Percentiles rank a stretch among this genome's conserved stretches.
Conservation (phyloP, 2,329 filamentous ascomycete species). For the Emergomyces africanus region DNA sequence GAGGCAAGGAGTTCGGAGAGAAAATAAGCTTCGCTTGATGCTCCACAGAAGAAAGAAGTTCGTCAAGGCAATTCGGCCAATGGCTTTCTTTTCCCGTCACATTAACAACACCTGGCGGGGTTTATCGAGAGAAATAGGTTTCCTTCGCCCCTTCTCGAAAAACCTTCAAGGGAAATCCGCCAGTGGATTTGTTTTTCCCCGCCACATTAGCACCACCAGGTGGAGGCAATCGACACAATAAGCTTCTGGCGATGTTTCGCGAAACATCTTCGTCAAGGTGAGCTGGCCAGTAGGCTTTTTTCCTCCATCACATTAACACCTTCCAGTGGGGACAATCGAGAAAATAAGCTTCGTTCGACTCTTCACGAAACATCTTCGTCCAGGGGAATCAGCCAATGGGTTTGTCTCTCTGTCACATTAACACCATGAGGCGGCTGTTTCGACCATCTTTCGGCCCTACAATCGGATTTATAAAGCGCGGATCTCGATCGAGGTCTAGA, state of each 20-base stretch:
- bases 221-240: neutral
- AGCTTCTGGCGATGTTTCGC: neutral
- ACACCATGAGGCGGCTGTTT: neutral
- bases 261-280: neutral
- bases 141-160: neutral
- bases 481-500: neutral
- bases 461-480: neutral
- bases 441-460: neutral
- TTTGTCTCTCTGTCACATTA: neutral
- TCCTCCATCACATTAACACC: neutral
- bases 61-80: neutral
- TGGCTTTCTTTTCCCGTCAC: neutral
- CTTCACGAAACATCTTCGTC: neutral
- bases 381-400: neutral
- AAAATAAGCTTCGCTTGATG: neutral
- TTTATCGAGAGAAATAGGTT: neutral
- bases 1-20: neutral
- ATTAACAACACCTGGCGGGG: neutral
- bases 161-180: neutral
- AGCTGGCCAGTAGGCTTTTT: neutral
- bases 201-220: neutral
- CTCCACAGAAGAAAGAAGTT: neutral
- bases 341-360: neutral
- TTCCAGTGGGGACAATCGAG: neutral
- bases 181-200: neutral